Conservation (phyloP, 257 asterid species). For the Eucommia ulmoides region DNA sequence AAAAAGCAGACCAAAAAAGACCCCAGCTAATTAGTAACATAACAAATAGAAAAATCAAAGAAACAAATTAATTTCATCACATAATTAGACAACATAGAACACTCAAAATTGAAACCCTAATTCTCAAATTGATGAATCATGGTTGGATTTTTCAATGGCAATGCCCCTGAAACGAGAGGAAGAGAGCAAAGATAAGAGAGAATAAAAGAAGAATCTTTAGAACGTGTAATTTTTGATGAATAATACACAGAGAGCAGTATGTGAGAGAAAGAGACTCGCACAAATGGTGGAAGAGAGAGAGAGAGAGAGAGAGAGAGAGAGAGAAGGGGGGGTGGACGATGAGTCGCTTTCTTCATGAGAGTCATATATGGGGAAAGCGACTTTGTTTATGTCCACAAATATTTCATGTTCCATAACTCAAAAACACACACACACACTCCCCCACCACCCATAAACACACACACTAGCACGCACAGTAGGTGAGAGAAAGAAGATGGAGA, state of each 20-base stretch:
- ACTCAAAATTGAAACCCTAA: not conserved
- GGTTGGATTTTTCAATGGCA: too few species aligned
- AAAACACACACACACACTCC: not conserved
- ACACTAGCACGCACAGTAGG: not conserved
- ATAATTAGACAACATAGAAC: not conserved
- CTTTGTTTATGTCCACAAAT: slow-evolving; percentile 5
- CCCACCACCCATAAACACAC: slow-evolving; percentile 2
- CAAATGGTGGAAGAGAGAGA: slow-evolving; percentile 4
- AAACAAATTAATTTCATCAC: not conserved
- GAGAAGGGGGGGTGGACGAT: slow-evolving; percentile 22
- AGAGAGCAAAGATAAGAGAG: slow-evolving; percentile 6
- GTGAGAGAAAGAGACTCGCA: slow-evolving; percentile 1
- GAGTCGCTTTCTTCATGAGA: slow-evolving; percentile 55
- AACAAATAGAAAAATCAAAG: not conserved
- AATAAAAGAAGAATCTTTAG: too few species aligned
- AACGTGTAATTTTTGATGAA: too few species aligned
- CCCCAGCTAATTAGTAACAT: not conserved
- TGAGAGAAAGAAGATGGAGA: not conserved
- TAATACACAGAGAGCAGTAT: slow-evolving; percentile 1
- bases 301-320: not conserved
- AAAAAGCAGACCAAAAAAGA: not conserved
- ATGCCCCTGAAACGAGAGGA: not conserved
- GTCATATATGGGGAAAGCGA: slow-evolving; percentile 46
- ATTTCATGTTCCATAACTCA: not conserved
- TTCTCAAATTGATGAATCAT: too few species aligned